phyloP scores from a whole-genome alignment of 1,284 basidiomycete species.

The Ustilago hordei region DNA sequence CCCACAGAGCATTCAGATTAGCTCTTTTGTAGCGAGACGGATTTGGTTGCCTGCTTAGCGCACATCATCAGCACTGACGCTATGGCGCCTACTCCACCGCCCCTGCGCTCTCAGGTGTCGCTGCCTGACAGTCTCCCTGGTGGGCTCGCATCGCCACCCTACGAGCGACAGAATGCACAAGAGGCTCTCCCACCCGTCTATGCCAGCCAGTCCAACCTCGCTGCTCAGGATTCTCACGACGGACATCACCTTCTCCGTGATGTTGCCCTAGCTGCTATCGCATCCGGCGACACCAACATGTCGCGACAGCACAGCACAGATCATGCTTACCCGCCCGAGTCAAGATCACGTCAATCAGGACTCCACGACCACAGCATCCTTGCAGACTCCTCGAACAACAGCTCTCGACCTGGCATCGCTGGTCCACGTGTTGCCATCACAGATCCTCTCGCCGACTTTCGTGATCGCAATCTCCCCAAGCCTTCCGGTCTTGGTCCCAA shows the following conservation, averaged over 20 bases:
- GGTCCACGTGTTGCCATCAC: constrained; percentile 58
- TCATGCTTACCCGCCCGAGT: neutral
- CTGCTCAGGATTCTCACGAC: constrained; percentile 9
- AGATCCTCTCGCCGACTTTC: constrained; percentile 62
- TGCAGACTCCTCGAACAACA: constrained; percentile 20
- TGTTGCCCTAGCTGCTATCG: constrained; percentile 36
- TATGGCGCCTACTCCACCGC: constrained; percentile 15
- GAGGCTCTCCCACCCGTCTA: constrained; percentile 48
- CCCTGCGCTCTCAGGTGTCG: constrained; percentile 34
- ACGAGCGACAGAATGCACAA: constrained; percentile 33
- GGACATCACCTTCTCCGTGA: constrained; percentile 22
- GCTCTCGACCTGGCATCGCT: constrained; percentile 35
- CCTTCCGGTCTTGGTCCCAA: constrained; percentile 55
- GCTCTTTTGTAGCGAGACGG: neutral
- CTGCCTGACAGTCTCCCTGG: constrained; percentile 22
- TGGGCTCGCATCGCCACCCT: constrained; percentile 52
- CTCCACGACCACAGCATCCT: constrained; percentile 22
- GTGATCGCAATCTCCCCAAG: constrained; percentile 51
- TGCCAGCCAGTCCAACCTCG: constrained; percentile 42
- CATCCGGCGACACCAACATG: constrained; percentile 30
- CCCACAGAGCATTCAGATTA: neutral
- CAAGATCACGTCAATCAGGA: constrained; percentile 15
- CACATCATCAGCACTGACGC: neutral
- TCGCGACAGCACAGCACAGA: constrained; percentile 1
- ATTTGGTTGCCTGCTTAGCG: neutral